Base-by-base conservation (phyloP, 371 early-diverging fungal species). In the Choanephora cucurbitarum region DNA sequence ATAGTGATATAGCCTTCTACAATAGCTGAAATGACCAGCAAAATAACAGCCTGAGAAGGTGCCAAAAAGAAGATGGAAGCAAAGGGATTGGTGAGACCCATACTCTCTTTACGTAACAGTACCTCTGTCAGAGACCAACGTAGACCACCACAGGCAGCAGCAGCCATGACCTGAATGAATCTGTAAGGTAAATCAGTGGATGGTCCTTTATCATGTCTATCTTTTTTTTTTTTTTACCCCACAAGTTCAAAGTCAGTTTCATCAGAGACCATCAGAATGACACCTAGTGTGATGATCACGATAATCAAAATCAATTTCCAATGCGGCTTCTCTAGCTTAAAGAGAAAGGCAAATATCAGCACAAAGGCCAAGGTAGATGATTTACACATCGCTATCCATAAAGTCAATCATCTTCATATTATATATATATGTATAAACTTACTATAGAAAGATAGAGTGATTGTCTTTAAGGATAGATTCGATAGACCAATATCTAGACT, bases 111-210 rank as follows among this genome's bases (percentile, higher is more conserved):
- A 53, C 87, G 79, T 17, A 97, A 70, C 18, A 96, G 72, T 18
- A 95, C 85, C 62, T 96, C 95, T 1, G 94, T 96, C 44, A 95
- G 74, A 17, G 93, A 86, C 92, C 91, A 91, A 47, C 91, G 82
- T 43, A 91, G 66, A 32, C 97, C 97, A 42, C 92, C 84, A 67
- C 88, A 81, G 7, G 89, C 82, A n/a, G 95, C 81, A 10, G 96
- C 93, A 15, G 76, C 63, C 62, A 94, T 85, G 28, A 88, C 93
- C 47, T 87, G 71, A 13, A 69, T 24, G 32, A 79, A 79, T 3
- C 72, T 71, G 31, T 21, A n/a, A n/a, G n/a, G n/a, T n/a, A n/a
- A n/a, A n/a, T n/a, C n/a, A n/a, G n/a, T n/a, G n/a, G n/a, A n/a
- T n/a, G n/a, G n/a, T n/a, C n/a, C n/a, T n/a, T n/a, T n/a, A n/a